phyloP scores from a whole-genome alignment of 23 red algal species.

The Chondrus crispus region DNA sequence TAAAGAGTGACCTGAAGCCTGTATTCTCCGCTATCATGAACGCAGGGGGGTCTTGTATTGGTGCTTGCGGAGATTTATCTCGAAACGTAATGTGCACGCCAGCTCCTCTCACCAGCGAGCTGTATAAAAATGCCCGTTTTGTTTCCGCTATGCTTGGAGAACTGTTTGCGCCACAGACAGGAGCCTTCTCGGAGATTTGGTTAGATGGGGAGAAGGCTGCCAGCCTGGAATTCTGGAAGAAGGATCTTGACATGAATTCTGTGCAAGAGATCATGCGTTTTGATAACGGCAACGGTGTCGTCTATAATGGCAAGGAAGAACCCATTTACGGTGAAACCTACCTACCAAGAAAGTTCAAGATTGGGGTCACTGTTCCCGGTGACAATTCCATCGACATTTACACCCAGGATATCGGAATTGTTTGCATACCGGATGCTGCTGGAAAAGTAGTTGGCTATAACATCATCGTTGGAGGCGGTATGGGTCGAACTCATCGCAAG shows the following conservation, averaged over 20 bases:
- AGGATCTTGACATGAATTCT: conserved; percentile 88
- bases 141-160: conserved; percentile 80
- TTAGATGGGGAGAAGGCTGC: conserved; percentile 98
- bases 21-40: conserved; percentile 94
- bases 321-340: conserved; percentile 98
- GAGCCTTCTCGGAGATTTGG: conserved; percentile 94
- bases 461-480: conserved; percentile 92
- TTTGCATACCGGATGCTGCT: conserved; percentile 60
- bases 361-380: conserved; percentile 96
- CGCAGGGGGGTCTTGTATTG: conserved; percentile 84
- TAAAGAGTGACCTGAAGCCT: conserved; percentile 91
- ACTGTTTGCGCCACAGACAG: conserved; percentile 95
- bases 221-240: conserved; percentile 93
- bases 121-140: conserved; percentile 71
- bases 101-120: conserved; percentile 55
- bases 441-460: conserved; percentile 85
- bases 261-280: conserved; percentile 69
- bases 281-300: conserved; percentile 86
- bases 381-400: conserved; percentile 97
- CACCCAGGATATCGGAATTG: conserved; percentile 97
- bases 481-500: conserved; percentile 96
- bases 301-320: conserved; percentile 75
- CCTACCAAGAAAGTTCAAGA: conserved; percentile 99
- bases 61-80: conserved; percentile 94
- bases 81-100: conserved; percentile 92